Base-by-base conservation (phyloP, 176 grass and related monocot genomes). In the Avena insularis region DNA sequence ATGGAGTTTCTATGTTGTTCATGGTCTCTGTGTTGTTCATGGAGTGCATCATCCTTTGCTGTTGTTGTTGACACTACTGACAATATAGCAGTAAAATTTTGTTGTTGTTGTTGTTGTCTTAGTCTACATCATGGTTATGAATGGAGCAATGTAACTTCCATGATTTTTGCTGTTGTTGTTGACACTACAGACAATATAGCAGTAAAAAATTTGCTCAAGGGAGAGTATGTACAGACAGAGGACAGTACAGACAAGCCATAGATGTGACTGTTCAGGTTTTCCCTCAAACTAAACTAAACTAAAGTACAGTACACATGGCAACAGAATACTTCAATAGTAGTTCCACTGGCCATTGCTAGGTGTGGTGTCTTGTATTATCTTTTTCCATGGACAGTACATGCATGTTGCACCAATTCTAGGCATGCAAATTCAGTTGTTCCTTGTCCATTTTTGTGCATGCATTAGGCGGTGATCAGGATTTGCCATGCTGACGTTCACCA, bases 201-300 rank as follows among this genome's bases (percentile, higher is more conserved):
- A 78, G 47, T 56, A 82, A 27, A 9, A 21, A 14, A 6, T 17
- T 68, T 47, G 56, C 21, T 48, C 19, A 56, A 55, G 53, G 53
- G 53, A 66, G 5, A 12, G 2, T 46, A 73, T 79, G 85, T 83
- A 79, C 74, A 87, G 21, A 48, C 25, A 31, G 21, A 56, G 12
- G 21, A 48, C 56, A 84, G 17, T 76, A 84, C 40, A 43, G 6
- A 43, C 81, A 79, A 36, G 8, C 74, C 9, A 77, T 6, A 79
- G 5, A 38, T 69, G 57, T 38, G 67, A 31, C 12, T 5, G 49
- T n/a, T n/a, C 16, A 85, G 20, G 81, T 77, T 19, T 77, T 55
- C 25, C 27, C 27, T 27, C 74, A 77, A 12, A 71, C 45, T 4
- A 17, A 77, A 29, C 19, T 51, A 55, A 35, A 75, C 0, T 38